Conservation (phyloP, 208 protist genomes). For the Acanthamoeba culbertsoni region DNA sequence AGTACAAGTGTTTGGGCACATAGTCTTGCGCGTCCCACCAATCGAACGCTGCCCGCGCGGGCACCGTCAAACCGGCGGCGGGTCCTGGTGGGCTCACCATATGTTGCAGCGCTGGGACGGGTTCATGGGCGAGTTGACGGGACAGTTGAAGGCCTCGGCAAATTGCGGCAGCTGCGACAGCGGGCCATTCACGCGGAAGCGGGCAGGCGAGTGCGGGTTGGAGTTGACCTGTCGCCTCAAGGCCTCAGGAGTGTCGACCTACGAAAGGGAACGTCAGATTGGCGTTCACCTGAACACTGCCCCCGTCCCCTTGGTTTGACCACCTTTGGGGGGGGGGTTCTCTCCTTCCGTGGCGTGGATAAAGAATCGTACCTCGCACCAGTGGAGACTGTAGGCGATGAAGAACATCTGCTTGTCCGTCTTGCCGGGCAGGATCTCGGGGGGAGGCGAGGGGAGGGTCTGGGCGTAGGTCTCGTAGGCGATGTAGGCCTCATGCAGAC, state of each 20-base stretch:
- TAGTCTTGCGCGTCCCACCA: no score
- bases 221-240: slow-evolving; percentile 2
- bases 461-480: slow-evolving; percentile 1
- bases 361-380: background rate
- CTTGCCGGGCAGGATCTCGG: background rate
- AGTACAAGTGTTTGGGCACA: no score
- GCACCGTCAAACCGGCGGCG: background rate
- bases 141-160: slow-evolving; percentile 27
- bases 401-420: slow-evolving; percentile 43
- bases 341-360: background rate
- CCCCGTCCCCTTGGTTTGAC: no score
- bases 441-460: background rate
- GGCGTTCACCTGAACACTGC: no score
- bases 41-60: background rate
- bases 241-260: background rate
- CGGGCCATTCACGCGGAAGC: slow-evolving; percentile 42
- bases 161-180: slow-evolving; percentile 36
- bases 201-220: slow-evolving; percentile 39
- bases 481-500: slow-evolving; percentile 27
- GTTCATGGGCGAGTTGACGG: slow-evolving; percentile 36
- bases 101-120: slow-evolving; percentile 19
- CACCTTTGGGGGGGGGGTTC: background rate
- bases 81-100: background rate
- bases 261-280: no score
- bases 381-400: slow-evolving; percentile 14